A percentile compares a stretch with the other conserved stretches of the same genome.
phyloP scores from a whole-genome alignment of 2,329 filamentous ascomycete species.

The Plenodomus tracheiphilus region DNA sequence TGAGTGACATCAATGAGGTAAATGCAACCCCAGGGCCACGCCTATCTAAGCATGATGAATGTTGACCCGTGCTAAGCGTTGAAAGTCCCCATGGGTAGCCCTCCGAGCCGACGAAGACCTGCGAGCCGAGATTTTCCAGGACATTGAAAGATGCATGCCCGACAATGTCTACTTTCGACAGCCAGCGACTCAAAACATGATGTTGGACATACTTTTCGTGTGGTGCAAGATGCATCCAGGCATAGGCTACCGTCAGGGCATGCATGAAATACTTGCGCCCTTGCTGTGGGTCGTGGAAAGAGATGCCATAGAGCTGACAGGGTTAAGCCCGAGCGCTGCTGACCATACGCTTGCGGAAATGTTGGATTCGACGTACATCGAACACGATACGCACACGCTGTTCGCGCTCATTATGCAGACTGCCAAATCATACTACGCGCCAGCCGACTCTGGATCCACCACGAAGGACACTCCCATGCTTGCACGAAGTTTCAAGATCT shows the following conservation, averaged over 20 bases:
- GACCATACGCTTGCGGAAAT: slow-evolving; percentile 47
- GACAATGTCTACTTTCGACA: slow-evolving; percentile 90
- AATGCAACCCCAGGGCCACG: slow-evolving; percentile 19
- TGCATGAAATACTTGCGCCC: slow-evolving; percentile 94
- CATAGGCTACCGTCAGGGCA: slow-evolving; percentile 92
- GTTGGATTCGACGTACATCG: slow-evolving; percentile 73
- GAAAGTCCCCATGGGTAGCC: slow-evolving; percentile 88
- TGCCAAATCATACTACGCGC: slow-evolving; percentile 84
- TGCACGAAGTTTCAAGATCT: slow-evolving; percentile 81
- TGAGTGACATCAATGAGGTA: slow-evolving; percentile 79
- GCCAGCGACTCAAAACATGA: slow-evolving; percentile 73
- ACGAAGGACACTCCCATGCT: slow-evolving; percentile 70
- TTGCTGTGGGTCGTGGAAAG: slow-evolving; percentile 81
- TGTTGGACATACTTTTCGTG: slow-evolving; percentile 88
- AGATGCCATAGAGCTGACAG: slow-evolving; percentile 68
- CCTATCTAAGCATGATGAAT: slow-evolving; percentile 26
- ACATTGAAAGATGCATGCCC: slow-evolving; percentile 87
- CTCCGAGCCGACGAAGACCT: slow-evolving; percentile 81
- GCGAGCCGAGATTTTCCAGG: slow-evolving; percentile 87
- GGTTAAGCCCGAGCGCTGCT: slow-evolving; percentile 25
- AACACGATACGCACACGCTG: slow-evolving; percentile 87
- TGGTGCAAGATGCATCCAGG: slow-evolving; percentile 91
- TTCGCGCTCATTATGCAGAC: slow-evolving; percentile 88
- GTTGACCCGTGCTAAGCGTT: slow-evolving; percentile 54
- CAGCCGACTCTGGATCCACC: slow-evolving; percentile 48